Evolutionary conservation across 352 stramenopile species (phyloP).

Genomic region (Globisporangium uncinulatum): DNA sequence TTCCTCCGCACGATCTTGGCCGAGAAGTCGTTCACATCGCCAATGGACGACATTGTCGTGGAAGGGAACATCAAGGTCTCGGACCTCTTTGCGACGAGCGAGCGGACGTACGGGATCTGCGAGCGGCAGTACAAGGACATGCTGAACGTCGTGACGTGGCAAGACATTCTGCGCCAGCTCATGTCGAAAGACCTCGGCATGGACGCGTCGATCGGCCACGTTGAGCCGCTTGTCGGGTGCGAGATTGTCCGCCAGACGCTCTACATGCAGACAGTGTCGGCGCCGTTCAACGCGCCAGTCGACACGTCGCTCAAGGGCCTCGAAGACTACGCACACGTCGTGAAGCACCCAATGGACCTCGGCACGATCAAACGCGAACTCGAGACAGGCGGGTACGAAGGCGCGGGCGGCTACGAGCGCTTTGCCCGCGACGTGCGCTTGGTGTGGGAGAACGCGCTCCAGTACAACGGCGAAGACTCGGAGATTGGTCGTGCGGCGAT

Average conservation of each 20-base stretch:
- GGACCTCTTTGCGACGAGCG: slow-evolving; percentile 65
- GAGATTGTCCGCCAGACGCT: slow-evolving; percentile 79
- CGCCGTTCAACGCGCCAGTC: slow-evolving; percentile 80
- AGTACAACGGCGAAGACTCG: slow-evolving; percentile 79
- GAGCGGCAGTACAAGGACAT: slow-evolving; percentile 63
- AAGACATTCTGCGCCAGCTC: slow-evolving; percentile 76
- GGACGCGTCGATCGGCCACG: slow-evolving; percentile 63
- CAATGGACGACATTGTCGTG: slow-evolving; percentile 69
- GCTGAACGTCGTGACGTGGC: slow-evolving; percentile 77
- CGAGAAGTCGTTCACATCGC: slow-evolving; percentile 76
- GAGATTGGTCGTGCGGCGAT: slow-evolving; percentile 61
- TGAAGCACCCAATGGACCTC: slow-evolving; percentile 90
- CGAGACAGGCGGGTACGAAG: slow-evolving; percentile 71
- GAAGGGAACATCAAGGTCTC: slow-evolving; percentile 79
- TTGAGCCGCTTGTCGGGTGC: slow-evolving; percentile 69
- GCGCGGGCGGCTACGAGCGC: slow-evolving; percentile 36
- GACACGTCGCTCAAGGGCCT: slow-evolving; percentile 72
- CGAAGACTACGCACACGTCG: slow-evolving; percentile 79
- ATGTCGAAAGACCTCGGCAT: slow-evolving; percentile 80
- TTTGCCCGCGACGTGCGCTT: slow-evolving; percentile 78
- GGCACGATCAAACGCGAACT: slow-evolving; percentile 81
- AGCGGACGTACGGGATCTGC: slow-evolving; percentile 72
- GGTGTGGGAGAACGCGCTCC: slow-evolving; percentile 78
- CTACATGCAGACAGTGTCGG: slow-evolving; percentile 76
- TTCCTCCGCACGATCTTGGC: slow-evolving; percentile 65